Base-by-base conservation (phyloP, 768 basidiomycete genomes). In the Leccinum olivaceopallidum region DNA sequence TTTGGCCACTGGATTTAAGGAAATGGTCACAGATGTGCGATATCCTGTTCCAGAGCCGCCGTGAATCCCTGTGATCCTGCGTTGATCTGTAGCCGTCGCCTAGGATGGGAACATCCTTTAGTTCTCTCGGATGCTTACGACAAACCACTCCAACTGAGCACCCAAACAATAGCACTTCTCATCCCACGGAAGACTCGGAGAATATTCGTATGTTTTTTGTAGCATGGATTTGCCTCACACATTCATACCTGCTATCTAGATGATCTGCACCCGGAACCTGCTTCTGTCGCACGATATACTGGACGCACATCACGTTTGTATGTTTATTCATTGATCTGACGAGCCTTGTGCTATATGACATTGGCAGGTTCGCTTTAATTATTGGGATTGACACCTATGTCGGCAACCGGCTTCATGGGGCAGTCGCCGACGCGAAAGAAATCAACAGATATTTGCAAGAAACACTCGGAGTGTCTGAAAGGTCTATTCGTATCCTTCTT, bases 371-470 rank as follows among this genome's bases (percentile, higher is more conserved):
- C 16, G 78, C 78, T 7, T 70, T 82, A 24, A 69, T 80, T 55
- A 77, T 82, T 44, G 81, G 80, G 12, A 80, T 82, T 56, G 73
- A 80, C 60, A 36, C 68, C 53, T 82, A 81, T 52, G 30, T 18
- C 32, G 60, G 68, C 58, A 30, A 30, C 4, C 63, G 73, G 50
- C 75, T 81, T 55, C 56, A 37, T 7, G 77, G 74, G 14, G 79
- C 79, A 3, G 74, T 75, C 4, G 61, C 64, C 13, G 81, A 82
- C 57, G 80, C 80, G 0, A 67, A 78, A 57, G 71, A 70, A 2
- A 70, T 82, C 49, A 70, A 73, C 51, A 36, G 62, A 3, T 81
- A 74, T 60, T 63, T 82, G 14, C 58, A 59, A 34, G 56, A 66
- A 1, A 55, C 58, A 4, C 66, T 81, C 18, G 36, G 62, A 0